Evolutionary conservation across 805 yeast species (phyloP), one percentile per base, ranked within the genome.

Genomic region (Teunomyces barrocoloradensis): DNA sequence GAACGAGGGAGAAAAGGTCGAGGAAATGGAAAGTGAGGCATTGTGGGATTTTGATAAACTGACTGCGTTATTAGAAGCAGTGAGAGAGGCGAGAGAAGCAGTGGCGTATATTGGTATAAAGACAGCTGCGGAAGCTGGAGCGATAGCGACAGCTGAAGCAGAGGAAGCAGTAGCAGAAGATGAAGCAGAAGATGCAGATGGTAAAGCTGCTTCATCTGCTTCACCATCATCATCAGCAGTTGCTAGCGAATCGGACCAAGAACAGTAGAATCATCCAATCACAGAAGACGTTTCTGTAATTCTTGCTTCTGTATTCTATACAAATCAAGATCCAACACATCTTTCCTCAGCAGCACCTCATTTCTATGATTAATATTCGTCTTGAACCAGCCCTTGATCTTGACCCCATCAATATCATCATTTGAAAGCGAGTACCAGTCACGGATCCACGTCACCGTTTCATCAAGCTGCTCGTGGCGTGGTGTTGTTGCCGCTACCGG

Each of bases 21-120:
- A 71, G 28, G 67, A 70, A 15, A 64, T 75, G 9, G 46, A 62
- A 1, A 50, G 50, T 17, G 74, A 75, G 27, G 62, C 64, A 13
- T 57, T 61, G n/a, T 84, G 90, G 87, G 76, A 78, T 3, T 62
- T 65, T 27, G 70, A 72, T 13, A 79, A 81, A 53, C 76, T 69
- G 23, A 66, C 65, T 15, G 71, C 69, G 40, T 66, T 91, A 34
- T 66, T 66, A 11, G 63, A 59, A 17, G 81, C 81, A 0, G 69
- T 81, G 1, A 62, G 58, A 2, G 56, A 56, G 5, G 94, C 91
- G 0, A 71, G 91, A 53, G 71, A 77, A 37, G 85, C 91, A 3
- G 61, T 84, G 4, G 71, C 81, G 4, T 79, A 86, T 49, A 51
- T 87, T 11, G 68, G 74, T 4, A 27, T 51, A n/a, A 53, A 49